Percentiles rank a stretch among this genome's conserved stretches.
These are phyloP conservation scores for Basidiobolus meristosporus DNA, from an alignment of 371 early-diverging fungal species.

Conservation along the genomic window DNA sequence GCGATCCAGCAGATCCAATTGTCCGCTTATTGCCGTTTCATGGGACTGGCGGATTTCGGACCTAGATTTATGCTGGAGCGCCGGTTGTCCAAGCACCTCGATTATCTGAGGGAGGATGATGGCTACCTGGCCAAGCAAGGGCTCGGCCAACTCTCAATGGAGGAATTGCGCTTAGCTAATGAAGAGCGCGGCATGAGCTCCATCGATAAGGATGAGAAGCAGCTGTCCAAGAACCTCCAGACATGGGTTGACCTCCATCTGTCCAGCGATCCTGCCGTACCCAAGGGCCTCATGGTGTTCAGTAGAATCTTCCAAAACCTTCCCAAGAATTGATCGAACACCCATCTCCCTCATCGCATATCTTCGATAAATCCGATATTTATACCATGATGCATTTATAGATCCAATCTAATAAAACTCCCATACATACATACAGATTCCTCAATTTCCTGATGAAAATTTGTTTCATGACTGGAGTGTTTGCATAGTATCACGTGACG, in stretches of 20 bases:
- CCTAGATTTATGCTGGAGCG: conserved; percentile 21
- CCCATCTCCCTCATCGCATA: too few relatives aligned
- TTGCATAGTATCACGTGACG: too few relatives aligned
- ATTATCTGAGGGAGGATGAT: conserved; percentile 28
- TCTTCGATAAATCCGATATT: too few relatives aligned
- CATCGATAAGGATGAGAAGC: neutral
- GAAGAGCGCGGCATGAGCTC: conserved; percentile 43
- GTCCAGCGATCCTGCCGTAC: conserved; percentile 11
- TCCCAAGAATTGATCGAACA: too few relatives aligned
- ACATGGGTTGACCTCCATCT: conserved; percentile 25
- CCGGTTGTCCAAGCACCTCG: conserved; percentile 25
- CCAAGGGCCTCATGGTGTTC: conserved; percentile 26
- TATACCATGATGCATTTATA: too few relatives aligned
- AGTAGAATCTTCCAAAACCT: conserved; percentile 12
- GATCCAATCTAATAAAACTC: too few relatives aligned
- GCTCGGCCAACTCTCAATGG: conserved; percentile 14
- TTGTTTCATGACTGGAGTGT: too few relatives aligned
- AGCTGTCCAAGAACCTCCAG: conserved; percentile 7
- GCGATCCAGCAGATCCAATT: too few relatives aligned
- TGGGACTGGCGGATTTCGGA: conserved; percentile 30
- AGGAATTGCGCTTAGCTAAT: conserved; percentile 24
- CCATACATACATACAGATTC: too few relatives aligned
- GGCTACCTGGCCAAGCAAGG: conserved; percentile 16
- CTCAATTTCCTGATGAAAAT: too few relatives aligned
- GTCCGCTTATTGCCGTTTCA: conserved; percentile 10